Percentiles rank a stretch among this genome's conserved stretches.
Evolutionary conservation across 75 land plant species (phyloP).

Genomic region (Sequoia sempervirens): DNA sequence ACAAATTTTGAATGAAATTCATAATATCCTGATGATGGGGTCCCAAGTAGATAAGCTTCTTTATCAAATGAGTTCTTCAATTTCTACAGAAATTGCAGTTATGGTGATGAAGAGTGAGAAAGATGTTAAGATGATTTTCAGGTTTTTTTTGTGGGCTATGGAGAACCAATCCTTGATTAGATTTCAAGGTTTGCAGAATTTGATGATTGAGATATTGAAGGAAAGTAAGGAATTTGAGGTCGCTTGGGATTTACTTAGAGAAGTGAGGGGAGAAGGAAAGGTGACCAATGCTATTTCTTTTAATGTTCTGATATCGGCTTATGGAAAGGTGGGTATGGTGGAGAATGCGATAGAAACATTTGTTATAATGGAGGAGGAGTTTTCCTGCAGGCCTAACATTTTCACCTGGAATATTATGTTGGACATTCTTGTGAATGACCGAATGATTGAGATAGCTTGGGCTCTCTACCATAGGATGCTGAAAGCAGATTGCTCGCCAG

Average conservation of each 20-base stretch:
- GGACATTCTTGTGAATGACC: conserved; percentile 22
- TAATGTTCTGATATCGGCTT: conserved; percentile 33
- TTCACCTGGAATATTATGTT: conserved; percentile 41
- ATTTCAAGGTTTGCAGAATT: conserved; percentile 10
- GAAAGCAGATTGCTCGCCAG: conserved; percentile 33
- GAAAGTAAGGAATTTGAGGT: conserved; percentile 14
- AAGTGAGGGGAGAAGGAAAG: conserved; percentile 8
- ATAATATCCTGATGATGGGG: not conserved
- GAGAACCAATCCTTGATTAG: conserved; percentile 13
- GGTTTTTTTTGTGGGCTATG: conserved; percentile 47
- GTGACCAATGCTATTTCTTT: conserved; percentile 21
- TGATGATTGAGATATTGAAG: conserved; percentile 23
- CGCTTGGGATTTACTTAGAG: conserved; percentile 39
- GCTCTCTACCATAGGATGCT: conserved; percentile 51
- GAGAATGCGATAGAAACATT: conserved; percentile 63
- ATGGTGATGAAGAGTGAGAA: conserved; percentile 6
- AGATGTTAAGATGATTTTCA: conserved; percentile 18
- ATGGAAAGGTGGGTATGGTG: conserved; percentile 20
- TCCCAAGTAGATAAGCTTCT: not conserved
- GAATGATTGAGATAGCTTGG: conserved; percentile 35
- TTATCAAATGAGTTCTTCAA: not conserved
- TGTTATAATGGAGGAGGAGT: conserved; percentile 33
- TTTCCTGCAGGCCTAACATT: conserved; percentile 34
- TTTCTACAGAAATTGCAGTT: not conserved
- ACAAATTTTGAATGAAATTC: not conserved